Percentiles rank a stretch among this genome's conserved stretches.
Conservation (phyloP, 2,329 filamentous ascomycete species). For the Talaromyces sp. region DNA sequence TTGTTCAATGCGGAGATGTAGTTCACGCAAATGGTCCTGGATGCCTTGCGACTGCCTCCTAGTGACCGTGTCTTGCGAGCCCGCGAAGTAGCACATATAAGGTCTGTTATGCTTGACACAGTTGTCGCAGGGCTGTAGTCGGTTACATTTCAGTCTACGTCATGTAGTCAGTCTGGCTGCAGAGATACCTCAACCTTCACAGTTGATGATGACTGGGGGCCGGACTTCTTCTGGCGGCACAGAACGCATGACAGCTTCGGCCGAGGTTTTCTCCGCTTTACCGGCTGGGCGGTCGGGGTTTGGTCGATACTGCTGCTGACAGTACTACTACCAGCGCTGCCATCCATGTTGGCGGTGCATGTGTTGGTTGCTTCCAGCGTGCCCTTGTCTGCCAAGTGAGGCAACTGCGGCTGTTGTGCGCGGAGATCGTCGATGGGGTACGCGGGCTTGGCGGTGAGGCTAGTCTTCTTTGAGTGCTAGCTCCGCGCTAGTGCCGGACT, state of each 20-base stretch:
- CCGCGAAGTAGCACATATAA: constrained; percentile 15
- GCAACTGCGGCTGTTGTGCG: neutral
- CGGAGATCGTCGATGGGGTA: neutral
- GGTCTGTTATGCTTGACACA: neutral
- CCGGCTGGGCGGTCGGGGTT: neutral
- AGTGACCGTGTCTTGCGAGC: constrained; percentile 4
- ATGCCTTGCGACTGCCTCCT: constrained; percentile 13
- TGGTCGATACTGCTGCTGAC: neutral
- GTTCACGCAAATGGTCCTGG: constrained; percentile 13
- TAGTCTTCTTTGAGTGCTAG: neutral
- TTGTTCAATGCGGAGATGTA: constrained; percentile 11
- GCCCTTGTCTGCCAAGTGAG: no score
- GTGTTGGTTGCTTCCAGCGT: neutral
- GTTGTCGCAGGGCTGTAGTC: constrained; percentile 1
- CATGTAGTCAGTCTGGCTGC: neutral
- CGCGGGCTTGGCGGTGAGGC: neutral
- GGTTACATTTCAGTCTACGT: neutral
- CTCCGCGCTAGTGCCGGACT: neutral
- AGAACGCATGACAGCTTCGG: constrained; percentile 9
- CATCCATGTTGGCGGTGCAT: neutral
- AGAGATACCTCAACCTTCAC: neutral
- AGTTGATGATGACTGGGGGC: neutral
- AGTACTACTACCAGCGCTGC: no score
- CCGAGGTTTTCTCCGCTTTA: constrained; percentile 12
- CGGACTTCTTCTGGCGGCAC: constrained; percentile 19